These are phyloP conservation scores for Sarocladium kiliense DNA, from an alignment of 2,329 filamentous ascomycete genomes.

Conservation along the genomic window DNA sequence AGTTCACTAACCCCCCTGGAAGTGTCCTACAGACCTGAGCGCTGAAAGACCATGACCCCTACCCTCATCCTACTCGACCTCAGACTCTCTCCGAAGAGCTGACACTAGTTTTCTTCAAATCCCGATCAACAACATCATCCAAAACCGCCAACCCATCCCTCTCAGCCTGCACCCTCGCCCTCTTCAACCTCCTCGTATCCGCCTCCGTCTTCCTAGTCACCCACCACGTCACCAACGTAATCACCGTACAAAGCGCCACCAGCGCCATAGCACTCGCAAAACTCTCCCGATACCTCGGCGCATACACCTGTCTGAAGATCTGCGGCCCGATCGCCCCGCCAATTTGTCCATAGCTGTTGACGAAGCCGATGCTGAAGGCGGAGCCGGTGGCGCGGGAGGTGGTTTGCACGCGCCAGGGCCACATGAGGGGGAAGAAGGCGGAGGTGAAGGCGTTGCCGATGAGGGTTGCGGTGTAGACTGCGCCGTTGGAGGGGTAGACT, in stretches of 20 bases:
- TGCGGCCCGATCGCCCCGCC: constrained; percentile 42
- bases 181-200: constrained; percentile 38
- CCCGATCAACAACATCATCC: constrained; percentile 31
- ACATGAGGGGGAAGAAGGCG: constrained; percentile 43
- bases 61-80: no score
- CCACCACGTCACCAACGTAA: constrained; percentile 39
- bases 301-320: constrained; percentile 38
- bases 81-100: no score
- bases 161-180: constrained; percentile 33
- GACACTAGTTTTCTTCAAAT: no score
- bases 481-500: constrained; percentile 38
- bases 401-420: constrained; percentile 46
- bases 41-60: no score
- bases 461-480: constrained; percentile 40
- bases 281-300: constrained; percentile 36
- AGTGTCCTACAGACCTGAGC: no score
- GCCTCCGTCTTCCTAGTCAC: constrained; percentile 36
- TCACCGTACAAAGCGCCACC: constrained; percentile 34
- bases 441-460: constrained; percentile 36
- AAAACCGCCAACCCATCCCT: constrained; percentile 35
- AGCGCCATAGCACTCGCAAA: constrained; percentile 40
- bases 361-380: constrained; percentile 44
- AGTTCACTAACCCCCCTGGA: no score
- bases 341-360: constrained; percentile 45
- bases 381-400: constrained; percentile 40